Conservation (phyloP, 2,329 filamentous ascomycete species). For the Hansfordia pulvinata region DNA sequence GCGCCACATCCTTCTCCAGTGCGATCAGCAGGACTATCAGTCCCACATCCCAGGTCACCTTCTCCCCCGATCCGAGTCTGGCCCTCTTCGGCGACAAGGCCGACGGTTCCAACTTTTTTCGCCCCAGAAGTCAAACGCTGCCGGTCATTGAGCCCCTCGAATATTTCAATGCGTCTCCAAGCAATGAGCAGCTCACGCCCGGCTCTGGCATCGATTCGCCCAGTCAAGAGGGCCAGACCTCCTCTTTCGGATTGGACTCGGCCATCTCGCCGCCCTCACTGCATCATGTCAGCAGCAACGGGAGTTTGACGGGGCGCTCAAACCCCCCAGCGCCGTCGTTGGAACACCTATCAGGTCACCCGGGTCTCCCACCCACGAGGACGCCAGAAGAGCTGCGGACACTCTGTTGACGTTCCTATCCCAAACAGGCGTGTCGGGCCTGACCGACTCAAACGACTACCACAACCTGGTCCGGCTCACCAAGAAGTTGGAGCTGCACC, state of each 20-base stretch:
- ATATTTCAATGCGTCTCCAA: slow-evolving; percentile 30
- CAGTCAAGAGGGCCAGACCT: slow-evolving; percentile 27
- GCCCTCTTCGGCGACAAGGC: slow-evolving; percentile 45
- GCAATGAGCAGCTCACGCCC: slow-evolving; percentile 32
- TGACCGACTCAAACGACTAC: slow-evolving; percentile 68
- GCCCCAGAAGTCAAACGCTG: slow-evolving; percentile 80
- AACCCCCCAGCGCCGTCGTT: slow-evolving; percentile 18
- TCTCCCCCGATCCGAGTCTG: slow-evolving; percentile 60
- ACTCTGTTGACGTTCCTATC: slow-evolving; percentile 74
- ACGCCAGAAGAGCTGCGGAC: slow-evolving; percentile 70
- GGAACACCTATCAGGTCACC: slow-evolving; percentile 38
- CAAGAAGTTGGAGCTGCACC: slow-evolving; percentile 67
- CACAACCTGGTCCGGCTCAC: slow-evolving; percentile 68
- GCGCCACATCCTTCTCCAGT: slow-evolving; percentile 52
- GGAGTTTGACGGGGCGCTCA: slow-evolving; percentile 27
- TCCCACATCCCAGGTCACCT: slow-evolving; percentile 59
- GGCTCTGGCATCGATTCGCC: slow-evolving; percentile 40
- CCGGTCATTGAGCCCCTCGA: slow-evolving; percentile 55
- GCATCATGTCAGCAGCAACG: slow-evolving; percentile 37
- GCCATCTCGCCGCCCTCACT: slow-evolving; percentile 29
- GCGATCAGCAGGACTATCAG: slow-evolving; percentile 57
- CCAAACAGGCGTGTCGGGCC: slow-evolving; percentile 47
- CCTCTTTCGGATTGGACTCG: slow-evolving; percentile 29
- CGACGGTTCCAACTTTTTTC: slow-evolving; percentile 42
- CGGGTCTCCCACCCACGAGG: slow-evolving; percentile 65